phyloP scores from a whole-genome alignment of 2,329 filamentous ascomycete genomes.

The Claviceps digitariae region DNA sequence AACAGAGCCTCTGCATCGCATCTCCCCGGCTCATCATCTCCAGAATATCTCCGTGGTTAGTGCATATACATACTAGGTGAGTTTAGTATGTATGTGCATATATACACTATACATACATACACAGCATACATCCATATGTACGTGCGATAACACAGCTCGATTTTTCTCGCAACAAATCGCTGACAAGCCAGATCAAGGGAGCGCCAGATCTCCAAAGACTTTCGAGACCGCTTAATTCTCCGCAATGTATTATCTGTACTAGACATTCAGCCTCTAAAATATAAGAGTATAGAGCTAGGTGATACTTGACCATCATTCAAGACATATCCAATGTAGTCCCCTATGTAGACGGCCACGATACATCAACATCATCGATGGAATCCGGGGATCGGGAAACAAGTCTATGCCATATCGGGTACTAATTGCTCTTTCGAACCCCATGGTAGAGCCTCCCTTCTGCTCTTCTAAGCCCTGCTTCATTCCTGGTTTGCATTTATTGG shows the following conservation, averaged over 20 bases:
- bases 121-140: not conserved
- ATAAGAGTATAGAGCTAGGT: not conserved
- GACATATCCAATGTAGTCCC: not conserved
- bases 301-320: not conserved
- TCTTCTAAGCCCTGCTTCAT: too few species aligned
- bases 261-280: not conserved
- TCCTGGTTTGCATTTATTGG: too few species aligned
- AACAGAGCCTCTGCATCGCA: not conserved
- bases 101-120: too few species aligned
- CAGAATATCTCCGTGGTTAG: not conserved
- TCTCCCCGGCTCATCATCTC: not conserved
- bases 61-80: not conserved
- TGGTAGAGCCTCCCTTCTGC: too few species aligned
- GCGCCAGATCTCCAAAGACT: not conserved
- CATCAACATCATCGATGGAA: not conserved
- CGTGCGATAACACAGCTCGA: not conserved
- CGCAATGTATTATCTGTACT: not conserved
- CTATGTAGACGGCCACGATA: not conserved
- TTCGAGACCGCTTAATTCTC: not conserved
- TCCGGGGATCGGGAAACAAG: not conserved
- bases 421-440: too few species aligned
- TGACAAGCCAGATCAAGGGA: not conserved
- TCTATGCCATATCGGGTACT: too few species aligned
- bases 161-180: not conserved
- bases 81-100: not conserved